Base-by-base conservation (phyloP, 371 early-diverging fungal species). In the Mucor indicus region DNA sequence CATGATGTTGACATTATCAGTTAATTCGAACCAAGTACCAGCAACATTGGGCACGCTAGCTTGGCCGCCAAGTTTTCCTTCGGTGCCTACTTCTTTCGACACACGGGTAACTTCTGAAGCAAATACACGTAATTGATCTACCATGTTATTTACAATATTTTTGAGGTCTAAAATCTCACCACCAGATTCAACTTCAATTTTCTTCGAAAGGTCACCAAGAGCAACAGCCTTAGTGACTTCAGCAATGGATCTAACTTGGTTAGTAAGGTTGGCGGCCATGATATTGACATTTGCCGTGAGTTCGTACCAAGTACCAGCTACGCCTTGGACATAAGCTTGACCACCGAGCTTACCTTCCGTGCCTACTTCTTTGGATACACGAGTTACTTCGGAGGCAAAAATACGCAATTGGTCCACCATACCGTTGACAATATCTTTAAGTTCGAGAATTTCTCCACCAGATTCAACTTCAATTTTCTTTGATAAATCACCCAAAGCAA, bases 191-290 rank as follows among this genome's bases (percentile, higher is more conserved):
- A 67, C 62, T 17, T 59, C 55, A 48, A 67, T 62, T 30, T 62
- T 67, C 45, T 62, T 59, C 0, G 57, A 60, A 1, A 65, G 29
- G 50, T 65, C 65, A 39, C 65, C 65, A 0, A 25, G 8, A 12
- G 65, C 65, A 0, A 65, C 65, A 8, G 65, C 65, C 29, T 59
- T 60, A 1, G 60, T 60, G 0, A 62, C 63, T 31, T 60, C 55
- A 11, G 68, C 62, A 51, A 67, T 67, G 4, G 71, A 68, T 1
- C 84, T 67, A 15, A 83, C 80, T 54, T 81, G 82, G 15, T 33
- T 57, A 0, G 83, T 82, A 2, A 82, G 40, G 47, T 80, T 80
- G 8, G 72, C 61, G 6, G 78, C 81, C 81, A 80, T 63, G 4
- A 25, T 37, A 36, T 75, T 47, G 27, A 72, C 74, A 46, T 75